Base-by-base conservation (phyloP, 2,329 filamentous ascomycete genomes). In the Beauveria asiatica region DNA sequence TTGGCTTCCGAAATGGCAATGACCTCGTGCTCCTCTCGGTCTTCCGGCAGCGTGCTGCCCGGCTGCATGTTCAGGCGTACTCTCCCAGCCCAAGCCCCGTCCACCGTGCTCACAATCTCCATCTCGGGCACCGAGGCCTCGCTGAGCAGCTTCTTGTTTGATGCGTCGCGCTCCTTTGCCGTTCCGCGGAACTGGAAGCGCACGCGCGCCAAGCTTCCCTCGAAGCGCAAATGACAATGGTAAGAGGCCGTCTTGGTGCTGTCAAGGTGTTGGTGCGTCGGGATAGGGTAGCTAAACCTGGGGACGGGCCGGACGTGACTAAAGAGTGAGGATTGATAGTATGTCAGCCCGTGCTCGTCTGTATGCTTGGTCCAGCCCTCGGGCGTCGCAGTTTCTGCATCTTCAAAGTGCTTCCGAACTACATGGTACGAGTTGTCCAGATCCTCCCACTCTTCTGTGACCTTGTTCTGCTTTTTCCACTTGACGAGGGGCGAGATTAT, bases 401-500 rank as follows among this genome's bases (percentile, higher is more conserved):
- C 33, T n/a, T 59, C 56, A 27, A 55, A 62, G 21, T 55, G 55
- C 44, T 49, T 44, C 23, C 60, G 60, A 11, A 62, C 60, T 33
- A 7, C 11, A n/a, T 62, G 55, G 25, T 62, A 62, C 10, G 60
- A 59, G n/a, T 62, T 62, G 7, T 62, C 45, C 8, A 62, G 45
- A 9, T 62, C 42, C 25, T 55, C 46, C 60, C 60, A 62, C 2
- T 19, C 42, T 7, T 27, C 55, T 16, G 60, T 62, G 21, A n/a
- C 49, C 11, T 50, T 55, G 21, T 54, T 52, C 39, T 54, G 56
- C 11, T 62, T 62, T 25, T 59, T 51, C 60, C 60, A 62, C 17
- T 39, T 44, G 2, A 55, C 44, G 8, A 62, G 56, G 1, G 60
- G 60, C 1, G 27, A 55, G 1, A 59, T 17, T 5, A 21, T 7